Conservation (phyloP, 2,329 filamentous ascomycete species). For the Hypoxylon sp. region DNA sequence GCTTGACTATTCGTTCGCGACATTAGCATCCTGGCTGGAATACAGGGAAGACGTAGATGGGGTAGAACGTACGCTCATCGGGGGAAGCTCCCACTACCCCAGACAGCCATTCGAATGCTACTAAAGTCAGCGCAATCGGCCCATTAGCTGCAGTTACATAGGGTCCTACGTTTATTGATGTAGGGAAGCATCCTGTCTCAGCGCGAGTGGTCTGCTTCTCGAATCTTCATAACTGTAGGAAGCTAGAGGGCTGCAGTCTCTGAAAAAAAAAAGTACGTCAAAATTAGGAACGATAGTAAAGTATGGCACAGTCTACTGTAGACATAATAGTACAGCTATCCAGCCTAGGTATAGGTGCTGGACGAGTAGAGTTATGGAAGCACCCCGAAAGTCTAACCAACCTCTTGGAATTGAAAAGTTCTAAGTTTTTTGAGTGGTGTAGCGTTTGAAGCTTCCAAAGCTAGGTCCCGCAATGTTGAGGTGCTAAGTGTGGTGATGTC, state of each 20-base stretch:
- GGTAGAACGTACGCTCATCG: constrained; percentile 61
- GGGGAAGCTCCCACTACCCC: constrained; percentile 60
- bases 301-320: constrained; percentile 10
- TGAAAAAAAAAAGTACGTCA: background rate
- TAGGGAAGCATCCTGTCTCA: constrained; percentile 54
- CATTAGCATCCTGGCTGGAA: constrained; percentile 30
- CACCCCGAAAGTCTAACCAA: constrained; percentile 17
- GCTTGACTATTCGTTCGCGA: constrained; percentile 78
- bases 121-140: constrained; percentile 35
- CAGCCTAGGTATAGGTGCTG: background rate
- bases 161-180: constrained; percentile 54
- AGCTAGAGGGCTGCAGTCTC: background rate
- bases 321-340: constrained; percentile 9
- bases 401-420: constrained; percentile 8
- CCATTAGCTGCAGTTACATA: background rate
- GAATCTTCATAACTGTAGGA: constrained; percentile 38
- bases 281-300: constrained; percentile 15
- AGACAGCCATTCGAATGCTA: constrained; percentile 63
- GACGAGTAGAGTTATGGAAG: constrained; percentile 6
- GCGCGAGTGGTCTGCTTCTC: constrained; percentile 23
- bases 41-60: background rate
- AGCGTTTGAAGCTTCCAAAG: constrained; percentile 21
- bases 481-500: constrained; percentile 40
- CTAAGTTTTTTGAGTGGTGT: background rate
- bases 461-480: constrained; percentile 21